Conservation (phyloP, 495 filamentous ascomycete species). For the Podospora comata region DNA sequence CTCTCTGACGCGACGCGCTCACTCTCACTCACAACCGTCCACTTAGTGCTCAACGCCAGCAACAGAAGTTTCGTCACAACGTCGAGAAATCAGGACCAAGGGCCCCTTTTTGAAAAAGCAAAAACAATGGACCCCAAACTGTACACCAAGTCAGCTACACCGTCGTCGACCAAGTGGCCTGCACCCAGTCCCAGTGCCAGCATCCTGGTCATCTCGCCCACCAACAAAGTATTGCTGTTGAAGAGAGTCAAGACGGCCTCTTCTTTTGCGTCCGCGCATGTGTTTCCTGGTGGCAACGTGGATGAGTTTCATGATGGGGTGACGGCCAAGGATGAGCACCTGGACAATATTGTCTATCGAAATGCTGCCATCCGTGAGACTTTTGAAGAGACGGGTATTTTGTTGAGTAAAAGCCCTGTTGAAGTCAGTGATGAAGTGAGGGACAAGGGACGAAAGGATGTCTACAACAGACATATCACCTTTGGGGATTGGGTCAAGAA, state of each 20-base stretch:
- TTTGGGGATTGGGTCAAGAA: constrained; percentile 45
- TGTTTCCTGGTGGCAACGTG: constrained; percentile 93
- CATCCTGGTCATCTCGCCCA: constrained; percentile 79
- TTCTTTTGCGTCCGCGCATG: constrained; percentile 87
- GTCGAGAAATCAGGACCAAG: neutral
- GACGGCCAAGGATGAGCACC: constrained; percentile 54
- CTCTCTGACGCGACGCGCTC: neutral
- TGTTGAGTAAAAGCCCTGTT: constrained; percentile 54
- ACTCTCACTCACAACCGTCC: neutral
- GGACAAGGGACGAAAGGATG: constrained; percentile 62
- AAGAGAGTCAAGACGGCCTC: constrained; percentile 77
- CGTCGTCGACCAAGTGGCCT: neutral
- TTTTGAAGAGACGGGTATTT: constrained; percentile 91
- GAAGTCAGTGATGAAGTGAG: constrained; percentile 56
- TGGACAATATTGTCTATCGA: constrained; percentile 66
- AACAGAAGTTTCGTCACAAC: neutral
- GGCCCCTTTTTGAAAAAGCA: neutral
- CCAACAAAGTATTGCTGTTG: constrained; percentile 82
- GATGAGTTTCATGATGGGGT: constrained; percentile 66
- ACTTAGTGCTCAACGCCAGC: neutral
- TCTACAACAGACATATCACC: constrained; percentile 57
- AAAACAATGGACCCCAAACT: neutral
- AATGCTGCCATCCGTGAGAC: constrained; percentile 82
- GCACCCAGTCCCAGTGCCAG: constrained; percentile 38
- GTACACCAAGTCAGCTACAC: neutral